phyloP scores from a whole-genome alignment of 1,284 basidiomycete species.

The Cutaneotrichosporon curvatum region DNA sequence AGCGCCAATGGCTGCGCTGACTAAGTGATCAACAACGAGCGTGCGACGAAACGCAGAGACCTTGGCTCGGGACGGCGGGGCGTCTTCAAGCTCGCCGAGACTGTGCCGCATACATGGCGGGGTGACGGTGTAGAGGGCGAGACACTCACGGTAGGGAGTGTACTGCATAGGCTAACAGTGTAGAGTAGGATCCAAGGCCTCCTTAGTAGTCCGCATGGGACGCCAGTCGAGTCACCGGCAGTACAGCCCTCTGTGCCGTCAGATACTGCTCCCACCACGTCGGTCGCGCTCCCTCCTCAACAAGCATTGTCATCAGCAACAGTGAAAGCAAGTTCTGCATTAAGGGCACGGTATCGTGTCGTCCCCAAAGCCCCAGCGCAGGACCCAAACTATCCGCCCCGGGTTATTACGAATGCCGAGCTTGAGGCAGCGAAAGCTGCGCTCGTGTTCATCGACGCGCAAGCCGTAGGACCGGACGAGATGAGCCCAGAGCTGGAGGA shows the following conservation, averaged over 20 bases:
- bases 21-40: constrained; percentile 35
- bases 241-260: neutral
- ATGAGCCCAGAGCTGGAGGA: constrained; percentile 14
- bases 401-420: constrained; percentile 33
- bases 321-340: neutral
- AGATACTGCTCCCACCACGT: neutral
- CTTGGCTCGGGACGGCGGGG: constrained; percentile 25
- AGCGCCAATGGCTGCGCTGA: neutral
- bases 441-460: constrained; percentile 40
- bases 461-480: constrained; percentile 26
- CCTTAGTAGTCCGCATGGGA: neutral
- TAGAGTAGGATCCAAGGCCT: constrained; percentile 16
- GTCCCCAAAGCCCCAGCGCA: constrained; percentile 24
- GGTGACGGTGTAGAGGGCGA: constrained; percentile 39
- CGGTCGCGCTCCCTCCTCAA: neutral
- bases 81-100: constrained; percentile 46
- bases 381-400: constrained; percentile 27
- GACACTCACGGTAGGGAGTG: constrained; percentile 31
- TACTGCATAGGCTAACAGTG: neutral
- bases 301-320: too few relatives aligned
- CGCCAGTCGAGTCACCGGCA: neutral
- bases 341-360: constrained; percentile 25
- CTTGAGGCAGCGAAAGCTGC: constrained; percentile 17
- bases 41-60: constrained; percentile 26
- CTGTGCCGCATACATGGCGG: constrained; percentile 44